phyloP scores from a whole-genome alignment of 2,329 filamentous ascomycete genomes.

The Colletotrichum melonis region DNA sequence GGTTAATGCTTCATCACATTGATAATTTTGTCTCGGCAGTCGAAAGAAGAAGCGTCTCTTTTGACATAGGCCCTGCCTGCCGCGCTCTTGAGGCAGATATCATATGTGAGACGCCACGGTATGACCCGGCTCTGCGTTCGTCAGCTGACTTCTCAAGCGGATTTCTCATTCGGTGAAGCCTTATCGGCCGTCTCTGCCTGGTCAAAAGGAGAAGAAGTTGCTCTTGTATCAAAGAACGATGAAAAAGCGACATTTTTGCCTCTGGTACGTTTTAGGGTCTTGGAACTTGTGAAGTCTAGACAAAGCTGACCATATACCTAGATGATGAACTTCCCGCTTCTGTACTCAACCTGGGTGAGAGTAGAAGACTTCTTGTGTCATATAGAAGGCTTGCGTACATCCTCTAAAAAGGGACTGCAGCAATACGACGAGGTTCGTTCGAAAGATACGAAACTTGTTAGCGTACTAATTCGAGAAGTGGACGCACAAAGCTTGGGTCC shows the following conservation, averaged over 20 bases:
- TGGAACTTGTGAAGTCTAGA: not conserved
- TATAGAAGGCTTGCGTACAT: not conserved
- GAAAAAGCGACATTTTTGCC: constrained; percentile 44
- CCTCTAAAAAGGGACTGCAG: not conserved
- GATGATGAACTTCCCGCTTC: constrained; percentile 4
- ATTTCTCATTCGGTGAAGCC: constrained; percentile 41
- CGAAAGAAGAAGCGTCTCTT: not conserved
- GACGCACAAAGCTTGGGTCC: constrained; percentile 5
- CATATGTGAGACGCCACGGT: not conserved
- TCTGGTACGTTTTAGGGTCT: constrained; percentile 33
- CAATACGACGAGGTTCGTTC: constrained; percentile 2
- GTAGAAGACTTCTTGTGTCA: not conserved
- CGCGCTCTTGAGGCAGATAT: constrained; percentile 20
- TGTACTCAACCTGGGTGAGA: not conserved
- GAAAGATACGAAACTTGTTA: no score
- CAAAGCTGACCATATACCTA: not conserved
- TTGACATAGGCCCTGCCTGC: constrained; percentile 9
- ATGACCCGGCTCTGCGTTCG: not conserved
- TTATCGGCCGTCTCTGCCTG: constrained; percentile 40
- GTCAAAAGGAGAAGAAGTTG: constrained; percentile 37
- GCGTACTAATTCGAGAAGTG: not conserved
- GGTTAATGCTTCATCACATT: constrained; percentile 40
- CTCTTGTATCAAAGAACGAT: constrained; percentile 43
- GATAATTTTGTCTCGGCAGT: constrained; percentile 31
- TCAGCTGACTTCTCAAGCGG: constrained; percentile 34